These are phyloP conservation scores for Pseudocercospora crystallina DNA, from an alignment of 2,329 filamentous ascomycete species.

Conservation along the genomic window DNA sequence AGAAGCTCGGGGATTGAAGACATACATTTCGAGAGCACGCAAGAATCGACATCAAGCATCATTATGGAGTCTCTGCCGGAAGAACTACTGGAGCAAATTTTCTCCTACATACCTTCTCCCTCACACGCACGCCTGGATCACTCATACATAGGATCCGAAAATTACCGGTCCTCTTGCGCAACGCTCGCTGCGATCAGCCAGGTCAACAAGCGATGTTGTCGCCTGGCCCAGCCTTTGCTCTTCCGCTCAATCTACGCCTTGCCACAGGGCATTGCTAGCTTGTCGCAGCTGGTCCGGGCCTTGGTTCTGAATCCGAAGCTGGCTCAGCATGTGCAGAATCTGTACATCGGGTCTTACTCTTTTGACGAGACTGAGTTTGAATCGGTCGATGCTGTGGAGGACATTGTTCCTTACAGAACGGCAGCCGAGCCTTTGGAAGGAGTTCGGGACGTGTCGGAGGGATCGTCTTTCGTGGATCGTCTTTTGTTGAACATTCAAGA, in stretches of 20 bases:
- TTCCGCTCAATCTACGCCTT: constrained; percentile 1
- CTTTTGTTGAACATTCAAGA: too few relatives aligned
- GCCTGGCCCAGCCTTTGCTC: constrained; percentile 10
- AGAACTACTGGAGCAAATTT: constrained; percentile 11
- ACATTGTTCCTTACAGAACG: too few relatives aligned
- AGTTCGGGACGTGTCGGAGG: too few relatives aligned
- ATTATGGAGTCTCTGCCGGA: constrained; percentile 2
- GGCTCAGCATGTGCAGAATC: neutral
- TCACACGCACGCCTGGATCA: neutral
- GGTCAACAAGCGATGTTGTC: constrained; percentile 6
- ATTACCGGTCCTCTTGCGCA: neutral
- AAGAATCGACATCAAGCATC: too few relatives aligned
- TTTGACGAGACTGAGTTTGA: neutral
- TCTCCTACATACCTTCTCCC: constrained; percentile 4
- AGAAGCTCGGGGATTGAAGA: too few relatives aligned
- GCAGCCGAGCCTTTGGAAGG: too few relatives aligned
- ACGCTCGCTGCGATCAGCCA: constrained; percentile 6
- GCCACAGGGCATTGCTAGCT: neutral
- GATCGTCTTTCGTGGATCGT: too few relatives aligned
- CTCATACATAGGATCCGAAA: neutral
- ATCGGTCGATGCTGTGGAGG: neutral
- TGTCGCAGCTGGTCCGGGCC: neutral
- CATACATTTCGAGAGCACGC: too few relatives aligned
- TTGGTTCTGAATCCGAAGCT: constrained; percentile 1
- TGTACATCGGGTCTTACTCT: neutral